These are phyloP conservation scores for Stephania yunnanensis DNA, from an alignment of 164 flowering plant genomes.

Conservation along the genomic window DNA sequence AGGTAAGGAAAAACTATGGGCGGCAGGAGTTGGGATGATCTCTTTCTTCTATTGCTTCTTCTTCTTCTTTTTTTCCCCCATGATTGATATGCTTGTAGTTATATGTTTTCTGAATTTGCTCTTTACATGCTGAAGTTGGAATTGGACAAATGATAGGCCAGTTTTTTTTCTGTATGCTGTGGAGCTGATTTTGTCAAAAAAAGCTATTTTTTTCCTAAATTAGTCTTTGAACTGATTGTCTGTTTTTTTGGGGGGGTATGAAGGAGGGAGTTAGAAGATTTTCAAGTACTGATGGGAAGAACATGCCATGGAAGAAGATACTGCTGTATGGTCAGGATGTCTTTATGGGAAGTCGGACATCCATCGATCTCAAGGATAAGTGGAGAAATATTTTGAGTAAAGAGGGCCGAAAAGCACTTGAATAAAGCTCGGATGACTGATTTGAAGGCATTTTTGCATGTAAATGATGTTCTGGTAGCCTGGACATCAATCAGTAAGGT, in stretches of 20 bases:
- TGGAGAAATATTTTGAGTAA: conserved; percentile 11
- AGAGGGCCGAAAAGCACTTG: background rate
- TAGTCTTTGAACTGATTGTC: background rate
- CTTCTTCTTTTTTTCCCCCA: background rate
- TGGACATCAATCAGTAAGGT: too few species aligned
- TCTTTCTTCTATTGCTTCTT: background rate
- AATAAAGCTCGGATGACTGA: background rate
- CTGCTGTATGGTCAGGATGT: conserved; percentile 7
- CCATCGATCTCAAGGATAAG: conserved; percentile 15
- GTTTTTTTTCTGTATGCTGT: background rate
- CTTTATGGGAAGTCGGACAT: conserved; percentile 9
- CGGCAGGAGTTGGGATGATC: background rate
- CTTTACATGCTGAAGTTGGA: background rate
- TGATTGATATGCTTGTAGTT: background rate
- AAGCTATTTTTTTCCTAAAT: background rate
- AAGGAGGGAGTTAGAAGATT: conserved; percentile 14
- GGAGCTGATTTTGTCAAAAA: background rate
- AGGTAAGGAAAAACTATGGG: conserved; percentile 11
- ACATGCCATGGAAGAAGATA: conserved; percentile 14
- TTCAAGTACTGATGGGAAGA: conserved; percentile 7
- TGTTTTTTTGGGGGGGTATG: background rate
- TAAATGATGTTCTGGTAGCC: too few species aligned
- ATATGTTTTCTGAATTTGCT: background rate
- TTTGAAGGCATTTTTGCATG: background rate
- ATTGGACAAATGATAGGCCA: background rate